A percentile compares a stretch with the other conserved stretches of the same genome.
These are phyloP conservation scores for Diaporthe vexans DNA, from an alignment of 2,329 filamentous ascomycete species.

Conservation along the genomic window DNA sequence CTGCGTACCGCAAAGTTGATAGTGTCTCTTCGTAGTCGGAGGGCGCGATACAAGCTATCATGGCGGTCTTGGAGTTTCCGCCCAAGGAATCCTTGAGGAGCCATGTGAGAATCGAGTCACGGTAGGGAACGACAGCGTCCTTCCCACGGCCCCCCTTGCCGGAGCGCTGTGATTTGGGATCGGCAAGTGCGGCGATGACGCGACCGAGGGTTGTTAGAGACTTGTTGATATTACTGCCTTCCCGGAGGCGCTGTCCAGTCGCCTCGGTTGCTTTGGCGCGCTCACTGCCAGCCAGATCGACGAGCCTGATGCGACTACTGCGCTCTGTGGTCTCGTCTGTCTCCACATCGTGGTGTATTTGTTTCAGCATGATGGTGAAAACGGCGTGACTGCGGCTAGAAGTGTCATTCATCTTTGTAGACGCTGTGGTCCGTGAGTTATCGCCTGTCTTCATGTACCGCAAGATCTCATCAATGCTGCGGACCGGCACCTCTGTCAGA, in stretches of 20 bases:
- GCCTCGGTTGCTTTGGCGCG: slow-evolving; percentile 96
- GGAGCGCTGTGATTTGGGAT: slow-evolving; percentile 74
- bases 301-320: slow-evolving; percentile 91
- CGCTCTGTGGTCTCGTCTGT: slow-evolving; percentile 99
- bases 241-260: slow-evolving; percentile 88
- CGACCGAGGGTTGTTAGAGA: slow-evolving; percentile 95
- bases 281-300: slow-evolving; percentile 95
- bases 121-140: slow-evolving; percentile 87
- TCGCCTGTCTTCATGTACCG: slow-evolving; percentile 93
- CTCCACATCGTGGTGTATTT: slow-evolving; percentile 96
- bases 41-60: slow-evolving; percentile 98
- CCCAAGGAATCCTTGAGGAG: slow-evolving; percentile 95
- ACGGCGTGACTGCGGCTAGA: slow-evolving; percentile 96
- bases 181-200: slow-evolving; percentile 91
- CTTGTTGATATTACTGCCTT: slow-evolving; percentile 99
- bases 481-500: slow-evolving; percentile 91
- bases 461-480: slow-evolving; percentile 88
- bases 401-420: slow-evolving; percentile 99
- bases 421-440: slow-evolving; percentile 86
- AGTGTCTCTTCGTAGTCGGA: slow-evolving; percentile 98
- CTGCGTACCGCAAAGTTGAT: slow-evolving; percentile 94
- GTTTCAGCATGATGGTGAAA: slow-evolving; percentile 97
- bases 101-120: slow-evolving; percentile 88
- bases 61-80: slow-evolving; percentile 97
- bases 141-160: slow-evolving; percentile 67